Base-by-base conservation (phyloP, 306 rosid genomes). In the Cicer judaicum region DNA sequence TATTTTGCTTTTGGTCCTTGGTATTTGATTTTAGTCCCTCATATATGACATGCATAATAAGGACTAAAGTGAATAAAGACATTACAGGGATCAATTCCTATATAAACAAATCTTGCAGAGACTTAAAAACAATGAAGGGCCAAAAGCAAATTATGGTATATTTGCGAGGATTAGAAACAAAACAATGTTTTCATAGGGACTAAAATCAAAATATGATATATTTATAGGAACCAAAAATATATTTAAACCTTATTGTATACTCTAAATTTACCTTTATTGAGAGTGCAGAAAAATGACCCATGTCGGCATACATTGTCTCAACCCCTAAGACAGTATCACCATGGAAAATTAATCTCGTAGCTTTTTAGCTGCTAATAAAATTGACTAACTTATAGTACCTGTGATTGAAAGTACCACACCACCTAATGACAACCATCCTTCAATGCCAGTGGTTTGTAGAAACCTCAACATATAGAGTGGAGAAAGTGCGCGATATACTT, bases 281-380 rank as follows among this genome's bases (percentile, higher is more conserved):
- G 70, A 89, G 87, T 2, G 92, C 79, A 50, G 96, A 88, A 81
- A 92, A 92, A 76, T 92, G 98, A 59, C 98, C 98, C 83, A 90
- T 34, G 67, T 89, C 87, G 68, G 92, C 95, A 79, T 89, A 90
- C 98, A 92, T 90, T 19, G 98, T 81, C 86, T 92, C 98, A 84
- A 82, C 94, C 42, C 98, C 98, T 92, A 85, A 75, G 73, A 84
- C 46, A 82, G 61, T 71, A 82, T 76, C 70, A 75, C 74, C 52
- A 39, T 60, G 38, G 81, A 64, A 79, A 52, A 64, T 74, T 48
- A 57, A 72, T 80, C 74, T 63, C 75, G 44, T n/a, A n/a, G 59
- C 55, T 71, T 72, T 40, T 64, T 67, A 53, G 78, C 70, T 55
- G 42, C 50, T 63, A 79, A 63, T 56, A 82, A 72, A 80, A 59